Base-by-base conservation (phyloP, 2,329 filamentous ascomycete genomes). In the Grosmannia huntii region DNA sequence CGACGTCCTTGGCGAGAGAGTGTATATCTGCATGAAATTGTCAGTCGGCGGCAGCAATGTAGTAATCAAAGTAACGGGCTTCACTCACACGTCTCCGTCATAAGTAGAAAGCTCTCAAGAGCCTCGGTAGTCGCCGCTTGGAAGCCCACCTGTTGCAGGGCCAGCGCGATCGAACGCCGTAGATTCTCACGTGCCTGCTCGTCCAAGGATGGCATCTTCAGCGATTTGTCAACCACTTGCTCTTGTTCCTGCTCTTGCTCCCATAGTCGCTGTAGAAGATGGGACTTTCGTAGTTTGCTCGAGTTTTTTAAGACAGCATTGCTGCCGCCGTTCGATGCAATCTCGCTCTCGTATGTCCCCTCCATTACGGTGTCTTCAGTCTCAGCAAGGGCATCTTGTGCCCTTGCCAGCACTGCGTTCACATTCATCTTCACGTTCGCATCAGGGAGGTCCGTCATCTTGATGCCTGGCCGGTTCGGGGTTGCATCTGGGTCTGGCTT, bases 71-170 rank as follows among this genome's bases (percentile, higher is more conserved):
- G 5, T 55, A 6, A 12, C 16, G 5, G 14, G 6, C 12, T n/a
- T 21, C 3, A 67, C 80, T 60, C 67, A 85, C 83, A 86, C 5
- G 75, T 74, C 64, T 85, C 82, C 1, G 79, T 76, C 63, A 77
- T 71, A 23, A 71, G 68, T 4, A 79, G 75, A 50, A 85, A 80
- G 62, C 77, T 77, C 66, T 85, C 81, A 63, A 86, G 68, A 1
- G 82, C 81, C 57, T 82, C 78, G 9, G 75, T 73, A 0, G 72
- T 76, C 16, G 81, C 76, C 28, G 73, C 71, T 33, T 77, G 72
- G 63, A 85, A 86, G 31, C 83, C 83, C 44, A 84, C 77, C 60
- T 83, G 77, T 49, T 78, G 69, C 31, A 85, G 67, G 3, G 76
- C 75, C 58, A 84, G 66, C 0, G 75, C 77, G 58, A 85, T 78